A percentile compares a stretch with the other conserved stretches of the same genome.
phyloP scores from a whole-genome alignment of 2,329 filamentous ascomycete genomes.

The Fusarium sp. region DNA sequence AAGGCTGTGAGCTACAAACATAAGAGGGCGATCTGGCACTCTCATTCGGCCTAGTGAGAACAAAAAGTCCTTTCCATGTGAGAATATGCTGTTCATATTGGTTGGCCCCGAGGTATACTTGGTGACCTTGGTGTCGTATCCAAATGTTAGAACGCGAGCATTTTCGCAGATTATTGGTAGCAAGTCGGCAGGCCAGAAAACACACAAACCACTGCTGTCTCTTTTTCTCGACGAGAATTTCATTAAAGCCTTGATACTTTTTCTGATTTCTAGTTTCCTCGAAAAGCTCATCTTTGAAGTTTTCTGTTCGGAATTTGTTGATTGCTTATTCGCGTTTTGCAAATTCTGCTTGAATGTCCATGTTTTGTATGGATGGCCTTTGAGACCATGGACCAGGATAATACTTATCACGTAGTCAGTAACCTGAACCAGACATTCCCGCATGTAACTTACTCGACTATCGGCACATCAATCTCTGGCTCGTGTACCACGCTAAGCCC shows the following conservation, averaged over 20 bases:
- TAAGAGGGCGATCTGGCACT: background rate
- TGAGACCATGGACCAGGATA: slow-evolving; percentile 20
- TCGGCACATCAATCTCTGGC: background rate
- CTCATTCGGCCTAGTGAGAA: background rate
- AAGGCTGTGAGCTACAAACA: slow-evolving; percentile 25
- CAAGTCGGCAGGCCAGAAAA: slow-evolving; percentile 29
- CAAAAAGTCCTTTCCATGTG: slow-evolving; percentile 27
- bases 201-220: accelerated
- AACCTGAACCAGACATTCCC: background rate
- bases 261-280: background rate
- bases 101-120: background rate
- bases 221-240: background rate
- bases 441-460: background rate
- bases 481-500: background rate
- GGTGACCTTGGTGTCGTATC: slow-evolving; percentile 32
- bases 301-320: background rate
- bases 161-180: background rate
- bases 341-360: background rate
- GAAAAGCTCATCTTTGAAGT: accelerated
- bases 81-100: slow-evolving; percentile 18
- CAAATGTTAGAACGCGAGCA: slow-evolving; percentile 17
- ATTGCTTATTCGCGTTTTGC: accelerated
- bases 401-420: slow-evolving; percentile 7
- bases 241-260: background rate
- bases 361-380: slow-evolving; percentile 31